Percentiles rank a stretch among this genome's conserved stretches.
Evolutionary conservation across 345 rosid species (phyloP).

Genomic region (Melaleuca quinquenervia): DNA sequence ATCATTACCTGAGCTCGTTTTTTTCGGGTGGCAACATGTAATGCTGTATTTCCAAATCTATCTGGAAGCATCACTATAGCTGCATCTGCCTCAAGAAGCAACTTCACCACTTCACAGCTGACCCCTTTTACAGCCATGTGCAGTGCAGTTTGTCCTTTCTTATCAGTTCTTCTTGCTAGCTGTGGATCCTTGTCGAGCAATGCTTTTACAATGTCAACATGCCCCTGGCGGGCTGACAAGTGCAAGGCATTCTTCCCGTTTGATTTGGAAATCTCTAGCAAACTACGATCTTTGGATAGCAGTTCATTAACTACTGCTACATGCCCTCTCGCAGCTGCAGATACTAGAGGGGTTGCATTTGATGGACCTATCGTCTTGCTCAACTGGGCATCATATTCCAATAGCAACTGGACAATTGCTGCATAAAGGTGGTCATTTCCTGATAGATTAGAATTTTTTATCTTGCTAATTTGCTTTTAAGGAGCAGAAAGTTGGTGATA

Average conservation of each 20-base stretch:
- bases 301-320: conserved; percentile 43
- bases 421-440: conserved; percentile 14
- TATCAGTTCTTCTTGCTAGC: conserved; percentile 71
- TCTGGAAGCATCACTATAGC: conserved; percentile 81
- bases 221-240: conserved; percentile 88
- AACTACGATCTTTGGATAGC: conserved; percentile 50
- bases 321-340: conserved; percentile 84
- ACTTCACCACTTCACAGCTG: conserved; percentile 50
- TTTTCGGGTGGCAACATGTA: conserved; percentile 85
- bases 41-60: conserved; percentile 69
- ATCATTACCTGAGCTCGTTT: conserved; percentile 61
- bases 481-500: background rate
- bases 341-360: conserved; percentile 71
- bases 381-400: conserved; percentile 52
- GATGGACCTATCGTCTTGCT: conserved; percentile 73
- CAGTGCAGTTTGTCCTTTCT: conserved; percentile 89
- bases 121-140: conserved; percentile 98
- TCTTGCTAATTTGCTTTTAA: background rate
- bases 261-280: conserved; percentile 48
- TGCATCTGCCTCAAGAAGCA: conserved; percentile 63
- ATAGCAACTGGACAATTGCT: conserved; percentile 68
- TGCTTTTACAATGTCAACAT: conserved; percentile 60
- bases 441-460: background rate
- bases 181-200: conserved; percentile 64
- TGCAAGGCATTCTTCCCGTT: conserved; percentile 92